A percentile compares a stretch with the other conserved stretches of the same genome.
phyloP scores from a whole-genome alignment of 306 rosid genomes.

The Vachellia pachyceras region DNA sequence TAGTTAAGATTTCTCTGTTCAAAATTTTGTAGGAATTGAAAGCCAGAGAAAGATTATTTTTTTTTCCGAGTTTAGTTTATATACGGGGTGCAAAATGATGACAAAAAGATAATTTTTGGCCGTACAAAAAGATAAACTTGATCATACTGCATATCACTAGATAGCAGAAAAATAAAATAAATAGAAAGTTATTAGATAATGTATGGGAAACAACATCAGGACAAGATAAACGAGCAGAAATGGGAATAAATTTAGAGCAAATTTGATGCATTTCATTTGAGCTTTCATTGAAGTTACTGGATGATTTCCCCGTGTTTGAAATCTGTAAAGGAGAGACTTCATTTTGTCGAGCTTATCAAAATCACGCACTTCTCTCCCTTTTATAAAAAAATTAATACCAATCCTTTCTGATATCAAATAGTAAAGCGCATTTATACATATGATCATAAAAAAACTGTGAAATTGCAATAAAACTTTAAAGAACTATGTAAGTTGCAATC shows the following conservation, averaged over 20 bases:
- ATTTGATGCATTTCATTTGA: neutral
- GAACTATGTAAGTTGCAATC: neutral
- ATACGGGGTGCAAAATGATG: neutral
- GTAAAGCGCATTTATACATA: neutral
- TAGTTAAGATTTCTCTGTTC: neutral
- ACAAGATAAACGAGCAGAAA: neutral
- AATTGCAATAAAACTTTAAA: neutral
- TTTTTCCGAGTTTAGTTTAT: neutral
- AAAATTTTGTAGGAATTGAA: slow-evolving; percentile 1
- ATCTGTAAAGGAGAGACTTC: neutral
- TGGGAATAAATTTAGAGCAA: neutral
- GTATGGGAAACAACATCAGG: neutral
- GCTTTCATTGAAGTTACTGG: neutral
- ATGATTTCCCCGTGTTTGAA: neutral
- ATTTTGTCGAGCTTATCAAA: neutral
- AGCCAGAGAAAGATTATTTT: neutral
- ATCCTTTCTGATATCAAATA: neutral
- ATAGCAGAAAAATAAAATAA: slow-evolving; percentile 43
- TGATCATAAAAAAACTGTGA: neutral
- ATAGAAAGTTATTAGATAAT: slow-evolving; percentile 37
- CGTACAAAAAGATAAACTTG: slow-evolving; percentile 16
- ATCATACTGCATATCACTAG: slow-evolving; percentile 56
- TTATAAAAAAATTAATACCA: neutral
- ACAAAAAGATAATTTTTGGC: neutral
- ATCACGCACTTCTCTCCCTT: no score